Base-by-base conservation (phyloP, 2,329 filamentous ascomycete species). In the Xenoacremonium recifei region DNA sequence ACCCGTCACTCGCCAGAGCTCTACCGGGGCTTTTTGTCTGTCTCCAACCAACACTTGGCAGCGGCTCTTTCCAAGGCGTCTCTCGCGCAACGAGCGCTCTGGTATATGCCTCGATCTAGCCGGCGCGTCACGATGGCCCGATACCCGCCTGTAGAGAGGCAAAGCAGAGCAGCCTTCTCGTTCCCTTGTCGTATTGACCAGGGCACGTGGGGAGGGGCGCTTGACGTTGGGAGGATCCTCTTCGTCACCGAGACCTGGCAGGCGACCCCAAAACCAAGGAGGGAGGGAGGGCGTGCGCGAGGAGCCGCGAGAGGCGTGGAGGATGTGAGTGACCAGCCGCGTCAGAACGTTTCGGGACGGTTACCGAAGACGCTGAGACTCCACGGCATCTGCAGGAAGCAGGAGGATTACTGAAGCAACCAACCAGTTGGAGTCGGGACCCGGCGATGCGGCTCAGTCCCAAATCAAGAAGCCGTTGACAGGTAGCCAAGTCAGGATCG, bases 31-130 rank as follows among this genome's bases (percentile, higher is more conserved):
- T n/a, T n/a, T n/a, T n/a, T n/a, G n/a, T n/a, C n/a, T n/a, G n/a
- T n/a, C n/a, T n/a, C n/a, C n/a, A n/a, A n/a, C n/a, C n/a, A n/a
- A n/a, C n/a, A n/a, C n/a, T n/a, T n/a, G n/a, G n/a, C n/a, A n/a
- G n/a, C n/a, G n/a, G n/a, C n/a, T n/a, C n/a, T n/a, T n/a, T n/a
- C n/a, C n/a, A n/a, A n/a, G n/a, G n/a, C n/a, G n/a, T n/a, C n/a
- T n/a, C n/a, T n/a, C n/a, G n/a, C n/a, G n/a, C n/a, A n/a, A n/a
- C n/a, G n/a, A n/a, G n/a, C n/a, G n/a, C n/a, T n/a, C n/a, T n/a
- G 37, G 25, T 31, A 30, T 31, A 39, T 20, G 23, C 13, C 23
- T 39, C 25, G 27, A 19, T 23, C 37, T 31, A n/a, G n/a, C n/a
- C n/a, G n/a, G n/a, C n/a, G 37, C 9, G 25, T 32, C 32, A 10